A percentile compares a stretch with the other conserved stretches of the same genome.
Evolutionary conservation across 805 yeast genomes (phyloP).

Genomic region (Cyberlindnera suaveolens): DNA sequence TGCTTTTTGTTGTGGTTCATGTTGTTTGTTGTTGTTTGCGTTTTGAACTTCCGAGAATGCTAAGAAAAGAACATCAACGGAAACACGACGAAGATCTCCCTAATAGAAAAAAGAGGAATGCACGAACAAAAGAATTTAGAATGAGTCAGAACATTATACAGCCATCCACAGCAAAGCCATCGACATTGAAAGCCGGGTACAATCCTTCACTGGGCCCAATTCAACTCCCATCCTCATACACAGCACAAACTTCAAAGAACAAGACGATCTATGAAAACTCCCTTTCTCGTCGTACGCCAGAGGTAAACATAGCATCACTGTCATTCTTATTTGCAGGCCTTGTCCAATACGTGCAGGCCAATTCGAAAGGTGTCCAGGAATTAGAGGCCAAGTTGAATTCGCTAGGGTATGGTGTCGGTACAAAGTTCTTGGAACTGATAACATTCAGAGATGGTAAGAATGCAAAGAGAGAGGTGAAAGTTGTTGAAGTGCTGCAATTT

Average conservation of each 20-base stretch:
- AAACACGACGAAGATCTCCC: neutral
- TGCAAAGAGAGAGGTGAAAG: slow-evolving; percentile 59
- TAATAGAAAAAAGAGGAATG: neutral
- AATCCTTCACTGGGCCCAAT: slow-evolving; percentile 25
- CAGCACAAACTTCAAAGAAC: slow-evolving; percentile 10
- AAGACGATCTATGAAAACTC: slow-evolving; percentile 59
- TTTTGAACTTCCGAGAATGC: neutral
- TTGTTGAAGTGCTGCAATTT: slow-evolving; percentile 65
- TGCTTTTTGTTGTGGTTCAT: neutral
- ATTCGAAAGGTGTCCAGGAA: slow-evolving; percentile 64
- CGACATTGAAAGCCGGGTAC: slow-evolving; percentile 19
- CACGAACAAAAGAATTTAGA: neutral
- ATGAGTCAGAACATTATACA: slow-evolving; percentile 19
- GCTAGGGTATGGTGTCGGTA: slow-evolving; percentile 74
- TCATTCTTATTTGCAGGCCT: slow-evolving; percentile 67
- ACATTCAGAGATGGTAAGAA: slow-evolving; percentile 62
- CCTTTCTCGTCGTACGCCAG: slow-evolving; percentile 56
- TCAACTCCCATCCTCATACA: slow-evolving; percentile 22
- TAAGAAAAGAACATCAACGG: neutral
- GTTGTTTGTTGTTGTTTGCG: neutral
- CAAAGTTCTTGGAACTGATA: slow-evolving; percentile 60
- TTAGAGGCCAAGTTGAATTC: slow-evolving; percentile 57
- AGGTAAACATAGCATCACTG: slow-evolving; percentile 60
- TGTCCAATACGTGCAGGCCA: slow-evolving; percentile 55
- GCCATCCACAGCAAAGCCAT: slow-evolving; percentile 17